Base-by-base conservation (phyloP, 2,329 filamentous ascomycete species). In the Nemania sp. region DNA sequence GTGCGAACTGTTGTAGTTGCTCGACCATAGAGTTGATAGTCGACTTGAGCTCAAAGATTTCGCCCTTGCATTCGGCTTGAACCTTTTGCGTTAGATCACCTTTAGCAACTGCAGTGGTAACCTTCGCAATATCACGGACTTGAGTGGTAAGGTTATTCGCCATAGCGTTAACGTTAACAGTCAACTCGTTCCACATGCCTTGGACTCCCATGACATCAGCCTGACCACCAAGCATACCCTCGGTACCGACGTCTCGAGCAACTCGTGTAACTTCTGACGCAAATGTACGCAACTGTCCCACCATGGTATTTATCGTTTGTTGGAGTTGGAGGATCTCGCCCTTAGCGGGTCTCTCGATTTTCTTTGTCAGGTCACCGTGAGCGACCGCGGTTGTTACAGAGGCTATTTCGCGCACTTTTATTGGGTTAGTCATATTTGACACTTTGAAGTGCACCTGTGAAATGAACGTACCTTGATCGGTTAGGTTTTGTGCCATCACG, bases 11-110 rank as follows among this genome's bases (percentile, higher is more conserved):
- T 77, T 97, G 93, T 66, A 99, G 85, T 80, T 98, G 96, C 79
- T 98, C 96, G 73, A 99, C 95, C 95, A 99, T 99, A 79, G 93
- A 96, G 82, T 99, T 99, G 85, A 98, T 99, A 54, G 96, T 98
- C 68, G 94, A 94, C 82, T 99, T 99, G 77, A 99, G 91, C 83
- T 93, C 93, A 78, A 90, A 92, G 76, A 94, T 98, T 86, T 95
- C 96, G 80, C 92, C 97, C 83, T 90, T 92, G 82, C 92, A 95
- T 77, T 93, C 93, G 69, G 94, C 94, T 80, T 97, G 93, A 45
- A 99, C 95, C 80, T 98, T 98, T 80, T 97, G 95, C 58, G 94
- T 98, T 75, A 99, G 86, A 79, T 99, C 96, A 82, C 95, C 95
- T 81, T 89, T 90, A 74, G 89, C 89, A 73, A 92, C 89, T 68